phyloP scores from a whole-genome alignment of 805 yeast genomes.

The Lipomyces lipofer region DNA sequence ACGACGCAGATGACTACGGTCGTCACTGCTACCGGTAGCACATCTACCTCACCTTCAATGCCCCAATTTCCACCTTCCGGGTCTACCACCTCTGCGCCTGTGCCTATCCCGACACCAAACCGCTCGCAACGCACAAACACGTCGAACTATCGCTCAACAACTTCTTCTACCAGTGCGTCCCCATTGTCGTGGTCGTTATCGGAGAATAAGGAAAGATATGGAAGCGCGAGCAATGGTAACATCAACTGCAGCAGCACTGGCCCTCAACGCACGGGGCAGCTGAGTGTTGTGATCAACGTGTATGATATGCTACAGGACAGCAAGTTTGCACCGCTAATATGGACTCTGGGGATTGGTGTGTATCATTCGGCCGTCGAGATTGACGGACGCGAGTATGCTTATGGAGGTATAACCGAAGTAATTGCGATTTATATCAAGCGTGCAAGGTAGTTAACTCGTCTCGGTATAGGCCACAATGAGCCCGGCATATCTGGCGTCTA shows the following conservation, averaged over 20 bases:
- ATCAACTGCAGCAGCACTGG: neutral
- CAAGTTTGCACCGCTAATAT: slow-evolving; percentile 25
- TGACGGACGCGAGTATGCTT: slow-evolving; percentile 31
- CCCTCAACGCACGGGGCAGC: neutral
- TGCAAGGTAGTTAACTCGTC: too few species aligned
- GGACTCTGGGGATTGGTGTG: slow-evolving; percentile 31
- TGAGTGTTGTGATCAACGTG: slow-evolving; percentile 26
- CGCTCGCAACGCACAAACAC: neutral
- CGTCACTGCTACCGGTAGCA: slow-evolving; percentile 24
- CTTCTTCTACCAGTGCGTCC: slow-evolving; percentile 1
- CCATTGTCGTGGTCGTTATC: slow-evolving; percentile 11
- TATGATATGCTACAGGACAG: slow-evolving; percentile 30
- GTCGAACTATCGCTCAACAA: slow-evolving; percentile 11
- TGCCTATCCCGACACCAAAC: slow-evolving; percentile 16
- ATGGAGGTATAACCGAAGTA: slow-evolving; percentile 30
- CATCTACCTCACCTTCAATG: slow-evolving; percentile 15
- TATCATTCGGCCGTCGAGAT: slow-evolving; percentile 32
- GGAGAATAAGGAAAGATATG: slow-evolving; percentile 6
- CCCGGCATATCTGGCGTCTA: slow-evolving; percentile 31
- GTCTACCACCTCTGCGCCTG: slow-evolving; percentile 4
- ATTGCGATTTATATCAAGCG: too few species aligned
- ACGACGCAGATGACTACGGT: slow-evolving; percentile 24
- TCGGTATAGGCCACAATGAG: slow-evolving; percentile 25
- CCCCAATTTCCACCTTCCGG: slow-evolving; percentile 7
- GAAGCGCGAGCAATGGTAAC: neutral